phyloP scores from a whole-genome alignment of 2,329 filamentous ascomycete species.

The Penicillium sp. region DNA sequence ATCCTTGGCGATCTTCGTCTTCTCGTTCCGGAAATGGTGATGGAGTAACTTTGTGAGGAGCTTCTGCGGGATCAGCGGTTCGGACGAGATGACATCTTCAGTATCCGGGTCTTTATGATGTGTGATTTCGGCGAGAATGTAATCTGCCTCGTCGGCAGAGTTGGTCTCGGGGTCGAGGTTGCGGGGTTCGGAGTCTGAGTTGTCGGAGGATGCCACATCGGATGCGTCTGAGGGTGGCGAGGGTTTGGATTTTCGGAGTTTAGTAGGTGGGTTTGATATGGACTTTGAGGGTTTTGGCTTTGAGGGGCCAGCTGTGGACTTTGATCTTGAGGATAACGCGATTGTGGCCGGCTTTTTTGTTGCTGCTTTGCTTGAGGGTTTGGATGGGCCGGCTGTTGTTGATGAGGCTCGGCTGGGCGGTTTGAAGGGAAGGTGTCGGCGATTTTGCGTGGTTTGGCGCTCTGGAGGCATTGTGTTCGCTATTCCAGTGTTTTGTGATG shows the following conservation, averaged over 20 bases:
- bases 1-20: slow-evolving; percentile 75
- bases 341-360: slow-evolving; percentile 24
- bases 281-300: background rate
- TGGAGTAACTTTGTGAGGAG: slow-evolving; percentile 78
- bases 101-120: slow-evolving; percentile 25
- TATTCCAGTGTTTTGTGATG: background rate
- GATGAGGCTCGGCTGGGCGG: slow-evolving; percentile 45
- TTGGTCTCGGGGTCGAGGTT: slow-evolving; percentile 26
- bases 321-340: slow-evolving; percentile 20
- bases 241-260: slow-evolving; percentile 18
- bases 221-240: slow-evolving; percentile 7
- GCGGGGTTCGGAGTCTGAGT: slow-evolving; percentile 24
- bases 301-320: slow-evolving; percentile 13
- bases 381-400: slow-evolving; percentile 29
- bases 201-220: slow-evolving; percentile 15
- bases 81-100: slow-evolving; percentile 38
- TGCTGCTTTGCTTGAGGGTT: slow-evolving; percentile 15
- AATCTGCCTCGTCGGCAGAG: slow-evolving; percentile 47
- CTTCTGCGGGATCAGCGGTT: slow-evolving; percentile 68
- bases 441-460: slow-evolving; percentile 39
- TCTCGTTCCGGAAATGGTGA: slow-evolving; percentile 73
- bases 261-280: slow-evolving; percentile 19
- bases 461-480: slow-evolving; percentile 33
- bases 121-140: slow-evolving; percentile 53
- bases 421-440: slow-evolving; percentile 50